These are phyloP conservation scores for Hortiboletus campestris DNA, from an alignment of 768 basidiomycete species.

Conservation along the genomic window DNA sequence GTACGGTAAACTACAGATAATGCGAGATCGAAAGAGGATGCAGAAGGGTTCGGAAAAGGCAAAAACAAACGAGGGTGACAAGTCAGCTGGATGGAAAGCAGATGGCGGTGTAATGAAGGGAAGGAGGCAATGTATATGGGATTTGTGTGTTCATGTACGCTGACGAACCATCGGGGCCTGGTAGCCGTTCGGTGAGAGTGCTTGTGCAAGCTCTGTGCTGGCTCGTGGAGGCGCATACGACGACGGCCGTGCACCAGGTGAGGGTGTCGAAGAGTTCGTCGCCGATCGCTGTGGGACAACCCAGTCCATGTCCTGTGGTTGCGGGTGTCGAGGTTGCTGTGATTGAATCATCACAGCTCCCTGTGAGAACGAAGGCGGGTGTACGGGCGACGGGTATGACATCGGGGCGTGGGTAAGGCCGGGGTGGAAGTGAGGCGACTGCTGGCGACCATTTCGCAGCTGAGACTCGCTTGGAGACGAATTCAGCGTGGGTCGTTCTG, in stretches of 20 bases:
- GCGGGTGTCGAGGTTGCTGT: constrained; percentile 39
- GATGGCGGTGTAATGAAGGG: constrained; percentile 19
- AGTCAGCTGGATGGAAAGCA: constrained; percentile 29
- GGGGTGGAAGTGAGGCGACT: constrained; percentile 41
- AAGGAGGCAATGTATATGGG: background rate
- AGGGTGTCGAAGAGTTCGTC: constrained; percentile 32
- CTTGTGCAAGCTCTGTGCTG: constrained; percentile 43
- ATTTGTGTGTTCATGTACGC: constrained; percentile 40
- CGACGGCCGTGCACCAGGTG: constrained; percentile 45
- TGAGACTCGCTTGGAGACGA: constrained; percentile 39
- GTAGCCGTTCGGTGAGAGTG: constrained; percentile 43
- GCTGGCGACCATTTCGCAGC: constrained; percentile 39
- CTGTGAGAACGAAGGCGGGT: constrained; percentile 47
- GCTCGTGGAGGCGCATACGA: constrained; percentile 49
- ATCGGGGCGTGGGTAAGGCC: constrained; percentile 41
- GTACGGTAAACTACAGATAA: constrained; percentile 63
- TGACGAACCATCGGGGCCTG: constrained; percentile 48
- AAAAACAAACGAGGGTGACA: constrained; percentile 25
- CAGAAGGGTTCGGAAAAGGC: constrained; percentile 23
- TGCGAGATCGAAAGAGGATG: constrained; percentile 43
- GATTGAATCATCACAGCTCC: constrained; percentile 43
- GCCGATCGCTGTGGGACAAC: constrained; percentile 38
- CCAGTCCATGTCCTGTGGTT: constrained; percentile 46
- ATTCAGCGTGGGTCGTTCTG: constrained; percentile 48
- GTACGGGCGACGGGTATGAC: constrained; percentile 44